Base-by-base conservation (phyloP, 805 yeast species). In the Ogataea thermomethanolica region DNA sequence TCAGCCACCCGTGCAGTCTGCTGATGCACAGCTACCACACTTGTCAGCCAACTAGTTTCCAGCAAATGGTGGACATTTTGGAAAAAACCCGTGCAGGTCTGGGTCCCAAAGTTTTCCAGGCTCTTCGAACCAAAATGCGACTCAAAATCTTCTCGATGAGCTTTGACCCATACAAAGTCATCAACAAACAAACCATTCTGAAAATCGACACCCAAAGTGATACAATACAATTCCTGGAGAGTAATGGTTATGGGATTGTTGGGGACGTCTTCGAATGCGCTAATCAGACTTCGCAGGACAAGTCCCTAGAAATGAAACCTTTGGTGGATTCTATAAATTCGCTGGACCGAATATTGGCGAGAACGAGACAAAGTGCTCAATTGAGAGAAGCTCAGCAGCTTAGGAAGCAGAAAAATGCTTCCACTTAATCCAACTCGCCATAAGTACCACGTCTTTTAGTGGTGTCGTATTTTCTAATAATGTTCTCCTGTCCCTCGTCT, bases 401-500 rank as follows among this genome's bases (percentile, higher is more conserved):
- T 8, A 12, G 30, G 15, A 25, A 24, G 25, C 39, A 37, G 20
- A 9, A 11, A 37, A 24, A 28, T 23, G 8, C 17, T 7, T 6
- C 30, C 9, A 25, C 9, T 41, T 35, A 58, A 25, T 55, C 61
- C 27, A 61, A 43, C 46, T 61, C 64, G 23, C 66, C 66, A 39
- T 55, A 61, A 9, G 54, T 41, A 32, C 66, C 66, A 39, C 49
- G 75, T 54, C 78, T 72, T 63, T 84, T 82, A 1, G 97, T 91
- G 3, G 98, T 91, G 62, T 93, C 99, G 56, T 93, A 93, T 70
- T 95, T 87, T 55, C 98, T 76, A 35, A 93, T 83, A 45, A 93
- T 77, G 57, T 81, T 81, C 50, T 89, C 96, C 65, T 90, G 96
- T 26, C 95, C 95, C 59, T 86, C 96, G 33, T 85, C 89, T 63